Evolutionary conservation across 2,329 filamentous ascomycete genomes (phyloP).

Genomic region (Colletotrichum graminicola): DNA sequence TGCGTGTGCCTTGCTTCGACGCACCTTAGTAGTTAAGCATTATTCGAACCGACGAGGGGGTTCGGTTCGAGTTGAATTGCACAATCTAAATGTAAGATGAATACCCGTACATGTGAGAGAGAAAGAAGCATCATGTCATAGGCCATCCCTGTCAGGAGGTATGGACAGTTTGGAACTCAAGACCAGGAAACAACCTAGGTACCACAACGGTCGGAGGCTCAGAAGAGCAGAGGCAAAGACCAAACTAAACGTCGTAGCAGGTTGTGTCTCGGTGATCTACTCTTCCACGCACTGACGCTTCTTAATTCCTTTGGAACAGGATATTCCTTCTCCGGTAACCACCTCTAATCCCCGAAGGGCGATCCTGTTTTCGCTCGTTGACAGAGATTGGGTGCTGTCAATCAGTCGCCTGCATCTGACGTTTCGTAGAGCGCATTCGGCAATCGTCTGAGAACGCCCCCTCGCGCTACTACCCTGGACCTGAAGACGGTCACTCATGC

Average conservation of each 20-base stretch:
- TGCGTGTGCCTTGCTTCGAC: slow-evolving; percentile 31
- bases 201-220: neutral
- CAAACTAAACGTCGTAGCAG: slow-evolving; percentile 47
- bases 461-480: slow-evolving; percentile 34
- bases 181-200: neutral
- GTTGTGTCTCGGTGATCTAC: slow-evolving; percentile 55
- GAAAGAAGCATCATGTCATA: slow-evolving; percentile 33
- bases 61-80: slow-evolving; percentile 38
- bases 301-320: slow-evolving; percentile 13
- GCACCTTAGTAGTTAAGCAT: slow-evolving; percentile 25
- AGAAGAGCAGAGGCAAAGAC: slow-evolving; percentile 6
- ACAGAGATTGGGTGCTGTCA: slow-evolving; percentile 24
- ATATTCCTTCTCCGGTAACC: slow-evolving; percentile 26
- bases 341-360: slow-evolving; percentile 19
- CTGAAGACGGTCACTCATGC: slow-evolving; percentile 10
- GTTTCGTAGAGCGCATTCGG: slow-evolving; percentile 42
- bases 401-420: slow-evolving; percentile 35
- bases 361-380: slow-evolving; percentile 36
- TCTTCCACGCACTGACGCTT: slow-evolving; percentile 40
- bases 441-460: slow-evolving; percentile 40
- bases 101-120: neutral
- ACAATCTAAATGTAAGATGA: slow-evolving; percentile 35
- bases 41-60: slow-evolving; percentile 26
- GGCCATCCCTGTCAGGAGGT: slow-evolving; percentile 38
- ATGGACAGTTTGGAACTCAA: slow-evolving; percentile 11